Evolutionary conservation across 805 yeast genomes (phyloP).

Genomic region (Cyberlindnera mississippiensis): DNA sequence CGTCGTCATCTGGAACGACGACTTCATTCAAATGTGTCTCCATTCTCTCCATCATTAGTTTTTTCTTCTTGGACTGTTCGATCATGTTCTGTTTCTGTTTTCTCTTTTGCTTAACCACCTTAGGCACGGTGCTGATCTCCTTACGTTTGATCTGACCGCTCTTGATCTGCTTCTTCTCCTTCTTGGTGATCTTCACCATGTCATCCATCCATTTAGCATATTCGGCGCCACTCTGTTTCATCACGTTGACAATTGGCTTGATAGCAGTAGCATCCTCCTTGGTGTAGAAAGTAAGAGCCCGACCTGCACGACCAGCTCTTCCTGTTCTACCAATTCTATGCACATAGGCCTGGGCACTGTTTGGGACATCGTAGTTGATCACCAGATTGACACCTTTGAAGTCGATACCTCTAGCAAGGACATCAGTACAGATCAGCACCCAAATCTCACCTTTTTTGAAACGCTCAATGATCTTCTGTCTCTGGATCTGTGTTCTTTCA

Average conservation of each 20-base stretch:
- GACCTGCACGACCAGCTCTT: constrained; percentile 84
- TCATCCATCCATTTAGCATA: constrained; percentile 81
- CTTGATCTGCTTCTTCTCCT: constrained; percentile 59
- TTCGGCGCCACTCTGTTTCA: constrained; percentile 84
- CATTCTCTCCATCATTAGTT: constrained; percentile 10
- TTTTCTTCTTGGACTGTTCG: constrained; percentile 65
- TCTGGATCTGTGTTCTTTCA: constrained; percentile 83
- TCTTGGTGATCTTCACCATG: constrained; percentile 58
- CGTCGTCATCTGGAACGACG: constrained; percentile 7
- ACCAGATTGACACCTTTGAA: constrained; percentile 94
- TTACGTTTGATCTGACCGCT: constrained; percentile 57
- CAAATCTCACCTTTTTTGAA: constrained; percentile 90
- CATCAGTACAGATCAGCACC: constrained; percentile 97
- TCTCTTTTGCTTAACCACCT: constrained; percentile 58
- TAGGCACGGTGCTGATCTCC: constrained; percentile 82
- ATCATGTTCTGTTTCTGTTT: constrained; percentile 67
- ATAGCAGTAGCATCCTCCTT: constrained; percentile 77
- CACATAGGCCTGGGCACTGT: constrained; percentile 88
- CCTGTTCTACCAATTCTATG: constrained; percentile 99
- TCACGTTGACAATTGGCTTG: constrained; percentile 85
- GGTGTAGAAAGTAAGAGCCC: constrained; percentile 89
- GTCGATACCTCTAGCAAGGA: constrained; percentile 93
- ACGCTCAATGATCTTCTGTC: constrained; percentile 77
- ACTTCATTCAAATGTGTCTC: constrained; percentile 2
- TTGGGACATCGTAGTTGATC: constrained; percentile 95